phyloP scores from a whole-genome alignment of 2,329 filamentous ascomycete species.

The Alternaria viburni region DNA sequence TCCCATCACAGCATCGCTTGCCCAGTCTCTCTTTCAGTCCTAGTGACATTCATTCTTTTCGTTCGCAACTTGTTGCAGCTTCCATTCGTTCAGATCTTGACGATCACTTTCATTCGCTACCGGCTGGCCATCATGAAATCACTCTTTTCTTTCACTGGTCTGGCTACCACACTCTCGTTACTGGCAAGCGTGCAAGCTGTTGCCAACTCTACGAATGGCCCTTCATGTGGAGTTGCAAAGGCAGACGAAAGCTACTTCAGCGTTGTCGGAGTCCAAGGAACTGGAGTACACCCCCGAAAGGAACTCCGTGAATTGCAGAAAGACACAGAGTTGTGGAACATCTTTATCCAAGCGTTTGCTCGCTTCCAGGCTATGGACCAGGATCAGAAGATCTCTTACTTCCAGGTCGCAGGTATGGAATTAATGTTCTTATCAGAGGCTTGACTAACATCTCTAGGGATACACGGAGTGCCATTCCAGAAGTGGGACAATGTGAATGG shows the following conservation, averaged over 20 bases:
- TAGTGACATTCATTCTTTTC: constrained; percentile 34
- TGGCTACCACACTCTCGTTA: constrained; percentile 27
- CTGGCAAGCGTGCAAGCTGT: constrained; percentile 20
- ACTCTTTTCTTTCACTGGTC: constrained; percentile 26
- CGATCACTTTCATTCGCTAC: constrained; percentile 34
- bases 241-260: constrained; percentile 37
- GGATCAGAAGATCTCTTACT: constrained; percentile 39
- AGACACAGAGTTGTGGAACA: constrained; percentile 39
- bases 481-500: constrained; percentile 36
- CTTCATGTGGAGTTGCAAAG: constrained; percentile 28
- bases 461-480: constrained; percentile 41
- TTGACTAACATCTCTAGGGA: constrained; percentile 19
- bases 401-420: constrained; percentile 35
- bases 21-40: constrained; percentile 30
- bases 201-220: constrained; percentile 21
- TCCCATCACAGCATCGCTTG: neutral
- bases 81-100: constrained; percentile 32
- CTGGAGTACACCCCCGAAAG: constrained; percentile 34
- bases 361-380: constrained; percentile 43
- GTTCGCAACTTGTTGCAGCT: constrained; percentile 14
- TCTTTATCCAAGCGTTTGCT: constrained; percentile 40
- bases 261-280: constrained; percentile 41
- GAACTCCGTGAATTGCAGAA: constrained; percentile 42
- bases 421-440: neutral
- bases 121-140: constrained; percentile 38